Evolutionary conservation across 2,329 filamentous ascomycete genomes (phyloP).

Genomic region (Seiridium unicorne): DNA sequence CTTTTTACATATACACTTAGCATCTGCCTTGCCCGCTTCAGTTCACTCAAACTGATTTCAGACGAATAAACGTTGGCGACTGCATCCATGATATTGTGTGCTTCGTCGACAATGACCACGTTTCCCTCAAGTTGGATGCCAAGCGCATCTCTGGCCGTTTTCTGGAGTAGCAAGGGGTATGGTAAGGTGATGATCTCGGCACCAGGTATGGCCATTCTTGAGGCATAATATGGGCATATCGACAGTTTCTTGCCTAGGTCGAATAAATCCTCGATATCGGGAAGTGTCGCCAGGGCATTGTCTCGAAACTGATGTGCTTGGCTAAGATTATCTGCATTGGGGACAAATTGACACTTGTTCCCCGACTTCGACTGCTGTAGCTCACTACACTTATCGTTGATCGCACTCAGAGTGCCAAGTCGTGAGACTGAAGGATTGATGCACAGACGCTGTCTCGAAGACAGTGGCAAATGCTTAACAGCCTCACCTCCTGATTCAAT

Average conservation of each 20-base stretch:
- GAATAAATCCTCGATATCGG: slow-evolving; percentile 91
- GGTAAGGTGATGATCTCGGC: slow-evolving; percentile 91
- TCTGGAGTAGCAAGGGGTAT: slow-evolving; percentile 86
- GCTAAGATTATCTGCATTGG: slow-evolving; percentile 71
- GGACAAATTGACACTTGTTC: slow-evolving; percentile 73
- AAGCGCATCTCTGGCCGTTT: slow-evolving; percentile 81
- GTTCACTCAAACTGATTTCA: slow-evolving; percentile 69
- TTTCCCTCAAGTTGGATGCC: slow-evolving; percentile 83
- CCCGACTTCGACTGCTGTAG: slow-evolving; percentile 72
- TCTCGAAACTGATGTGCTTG: slow-evolving; percentile 82
- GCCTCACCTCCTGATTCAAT: slow-evolving; percentile 43
- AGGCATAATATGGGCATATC: slow-evolving; percentile 96
- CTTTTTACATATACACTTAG: slow-evolving; percentile 80
- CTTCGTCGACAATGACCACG: slow-evolving; percentile 94
- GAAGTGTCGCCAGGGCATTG: slow-evolving; percentile 76
- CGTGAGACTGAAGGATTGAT: slow-evolving; percentile 81
- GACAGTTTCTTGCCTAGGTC: slow-evolving; percentile 73
- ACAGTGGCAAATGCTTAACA: slow-evolving; percentile 79
- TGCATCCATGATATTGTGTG: slow-evolving; percentile 96
- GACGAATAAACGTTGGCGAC: slow-evolving; percentile 85
- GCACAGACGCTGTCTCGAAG: slow-evolving; percentile 83
- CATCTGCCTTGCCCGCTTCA: slow-evolving; percentile 71
- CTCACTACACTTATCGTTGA: slow-evolving; percentile 92
- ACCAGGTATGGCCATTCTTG: slow-evolving; percentile 74
- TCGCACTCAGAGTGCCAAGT: slow-evolving; percentile 71